These are phyloP conservation scores for Diospyros lotus DNA, from an alignment of 148 eudicot genomes.

Conservation along the genomic window DNA sequence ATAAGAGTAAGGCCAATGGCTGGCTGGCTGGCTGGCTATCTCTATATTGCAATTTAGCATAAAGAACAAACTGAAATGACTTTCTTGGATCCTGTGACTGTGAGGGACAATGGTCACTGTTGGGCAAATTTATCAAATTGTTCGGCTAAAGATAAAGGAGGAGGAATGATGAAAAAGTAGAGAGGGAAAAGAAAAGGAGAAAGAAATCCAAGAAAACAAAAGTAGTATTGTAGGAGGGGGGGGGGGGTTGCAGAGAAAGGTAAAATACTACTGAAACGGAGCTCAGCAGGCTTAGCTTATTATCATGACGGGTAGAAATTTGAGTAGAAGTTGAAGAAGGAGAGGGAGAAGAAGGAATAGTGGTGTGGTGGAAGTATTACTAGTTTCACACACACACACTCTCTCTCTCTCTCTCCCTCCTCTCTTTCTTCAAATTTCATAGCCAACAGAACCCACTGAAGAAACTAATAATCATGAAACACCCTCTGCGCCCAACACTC, in stretches of 20 bases:
- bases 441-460: constrained; percentile 43
- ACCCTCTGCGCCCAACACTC: constrained; percentile 60
- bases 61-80: constrained; percentile 26
- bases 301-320: not conserved
- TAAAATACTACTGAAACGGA: constrained; percentile 5
- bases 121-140: constrained; percentile 32
- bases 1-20: not conserved
- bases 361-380: not conserved
- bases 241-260: constrained; percentile 9
- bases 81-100: constrained; percentile 78
- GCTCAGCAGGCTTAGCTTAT: not conserved
- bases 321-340: not conserved
- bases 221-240: constrained; percentile 17
- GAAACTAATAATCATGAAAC: constrained; percentile 60
- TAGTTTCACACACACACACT: not conserved
- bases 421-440: constrained; percentile 36
- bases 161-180: constrained; percentile 83
- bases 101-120: constrained; percentile 32
- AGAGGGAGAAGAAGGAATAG: not conserved
- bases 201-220: constrained; percentile 27
- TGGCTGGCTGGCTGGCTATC: too few relatives aligned
- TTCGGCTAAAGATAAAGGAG: constrained; percentile 57
- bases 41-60: not conserved
- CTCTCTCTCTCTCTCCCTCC: constrained; percentile 24
- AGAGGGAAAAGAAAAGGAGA: constrained; percentile 28